These are phyloP conservation scores for Cladophialophora bantiana DNA, from an alignment of 2,329 filamentous ascomycete species.

Conservation along the genomic window DNA sequence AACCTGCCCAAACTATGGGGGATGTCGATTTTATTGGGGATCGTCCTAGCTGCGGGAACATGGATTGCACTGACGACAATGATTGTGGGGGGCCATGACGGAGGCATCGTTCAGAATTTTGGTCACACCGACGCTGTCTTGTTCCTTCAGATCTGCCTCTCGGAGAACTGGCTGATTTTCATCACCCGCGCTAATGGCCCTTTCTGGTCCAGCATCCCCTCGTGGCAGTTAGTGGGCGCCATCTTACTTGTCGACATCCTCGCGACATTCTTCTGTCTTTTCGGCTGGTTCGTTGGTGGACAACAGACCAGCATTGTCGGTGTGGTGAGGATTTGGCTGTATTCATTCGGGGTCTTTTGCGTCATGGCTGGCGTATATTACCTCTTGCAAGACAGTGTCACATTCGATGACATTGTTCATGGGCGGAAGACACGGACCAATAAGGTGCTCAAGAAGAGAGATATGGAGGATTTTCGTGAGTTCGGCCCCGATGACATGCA, in stretches of 20 bases:
- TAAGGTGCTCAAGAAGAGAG: constrained; percentile 81
- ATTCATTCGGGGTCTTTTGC: constrained; percentile 88
- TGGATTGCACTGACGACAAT: constrained; percentile 92
- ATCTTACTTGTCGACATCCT: constrained; percentile 83
- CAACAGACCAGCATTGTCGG: constrained; percentile 76
- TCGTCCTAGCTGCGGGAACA: constrained; percentile 80
- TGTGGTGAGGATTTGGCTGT: constrained; percentile 88
- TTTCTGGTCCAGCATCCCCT: constrained; percentile 89
- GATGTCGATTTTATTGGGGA: constrained; percentile 83
- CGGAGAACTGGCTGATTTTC: constrained; percentile 96
- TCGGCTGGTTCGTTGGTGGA: constrained; percentile 77
- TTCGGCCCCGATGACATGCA: constrained; percentile 39
- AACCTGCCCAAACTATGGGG: constrained; percentile 94
- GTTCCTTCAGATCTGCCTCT: constrained; percentile 88
- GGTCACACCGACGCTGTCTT: constrained; percentile 81
- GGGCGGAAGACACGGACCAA: constrained; percentile 74
- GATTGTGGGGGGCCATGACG: constrained; percentile 69
- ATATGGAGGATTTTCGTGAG: constrained; percentile 88
- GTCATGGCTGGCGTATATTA: constrained; percentile 81
- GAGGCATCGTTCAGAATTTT: constrained; percentile 89
- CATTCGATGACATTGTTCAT: constrained; percentile 93
- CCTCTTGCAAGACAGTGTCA: constrained; percentile 78
- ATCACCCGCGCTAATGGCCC: constrained; percentile 92
- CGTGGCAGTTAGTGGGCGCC: constrained; percentile 80
- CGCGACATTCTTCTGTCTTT: constrained; percentile 84